Conservation (phyloP, 495 filamentous ascomycete genomes). For the Glonium stellatum region DNA sequence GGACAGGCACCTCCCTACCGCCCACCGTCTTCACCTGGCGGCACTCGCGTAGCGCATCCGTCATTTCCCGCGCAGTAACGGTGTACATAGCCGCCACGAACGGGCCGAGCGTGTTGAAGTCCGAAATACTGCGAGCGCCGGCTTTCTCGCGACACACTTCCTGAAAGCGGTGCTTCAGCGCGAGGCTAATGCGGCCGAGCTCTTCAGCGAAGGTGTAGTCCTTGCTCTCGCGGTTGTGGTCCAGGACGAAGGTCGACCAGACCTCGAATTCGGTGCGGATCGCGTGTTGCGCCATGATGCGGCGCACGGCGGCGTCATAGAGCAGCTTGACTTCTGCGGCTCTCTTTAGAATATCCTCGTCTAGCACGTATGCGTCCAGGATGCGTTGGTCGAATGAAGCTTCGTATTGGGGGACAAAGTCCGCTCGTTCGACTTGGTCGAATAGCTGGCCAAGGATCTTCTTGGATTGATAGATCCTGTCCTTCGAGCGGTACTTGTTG, state of each 20-base stretch:
- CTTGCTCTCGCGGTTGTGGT: slow-evolving; percentile 54
- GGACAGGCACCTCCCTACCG: slow-evolving; percentile 33
- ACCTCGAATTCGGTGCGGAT: slow-evolving; percentile 88
- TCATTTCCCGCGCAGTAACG: slow-evolving; percentile 66
- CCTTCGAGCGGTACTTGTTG: slow-evolving; percentile 46
- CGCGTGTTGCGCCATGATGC: slow-evolving; percentile 79
- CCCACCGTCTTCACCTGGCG: slow-evolving; percentile 33
- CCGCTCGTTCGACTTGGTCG: slow-evolving; percentile 57
- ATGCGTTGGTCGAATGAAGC: slow-evolving; percentile 72
- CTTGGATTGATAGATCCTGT: slow-evolving; percentile 56
- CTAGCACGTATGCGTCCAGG: slow-evolving; percentile 53
- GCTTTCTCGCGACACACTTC: slow-evolving; percentile 56
- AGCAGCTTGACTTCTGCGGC: slow-evolving; percentile 61
- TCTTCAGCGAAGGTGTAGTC: slow-evolving; percentile 86
- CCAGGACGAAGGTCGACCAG: slow-evolving; percentile 75
- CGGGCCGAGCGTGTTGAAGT: slow-evolving; percentile 53
- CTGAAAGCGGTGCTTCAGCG: slow-evolving; percentile 60
- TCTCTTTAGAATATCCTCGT: slow-evolving; percentile 46
- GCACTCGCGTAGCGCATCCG: slow-evolving; percentile 45
- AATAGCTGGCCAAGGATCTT: slow-evolving; percentile 80
- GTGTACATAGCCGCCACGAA: slow-evolving; percentile 84
- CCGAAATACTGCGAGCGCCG: slow-evolving; percentile 43
- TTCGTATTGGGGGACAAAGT: slow-evolving; percentile 65
- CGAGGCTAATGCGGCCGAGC: slow-evolving; percentile 56
- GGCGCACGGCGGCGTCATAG: slow-evolving; percentile 70